Conservation (phyloP, 371 early-diverging fungal species). For the Lichtheimia ramosa region DNA sequence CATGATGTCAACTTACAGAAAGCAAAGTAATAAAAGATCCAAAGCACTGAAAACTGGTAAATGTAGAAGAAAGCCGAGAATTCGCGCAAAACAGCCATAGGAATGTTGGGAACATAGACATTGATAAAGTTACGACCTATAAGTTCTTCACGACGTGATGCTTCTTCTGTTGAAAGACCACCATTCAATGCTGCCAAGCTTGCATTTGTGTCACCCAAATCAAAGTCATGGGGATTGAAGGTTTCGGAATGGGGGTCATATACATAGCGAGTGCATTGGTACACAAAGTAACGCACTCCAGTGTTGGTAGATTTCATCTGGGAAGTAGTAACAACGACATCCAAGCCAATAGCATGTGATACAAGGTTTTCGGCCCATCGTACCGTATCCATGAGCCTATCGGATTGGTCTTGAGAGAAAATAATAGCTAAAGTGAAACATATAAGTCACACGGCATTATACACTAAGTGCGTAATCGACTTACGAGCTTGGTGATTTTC, state of each 20-base stretch:
- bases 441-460: conserved; percentile 44
- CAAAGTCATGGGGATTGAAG: conserved; percentile 60
- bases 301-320: conserved; percentile 42
- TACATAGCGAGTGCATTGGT: conserved; percentile 76
- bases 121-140: conserved; percentile 69
- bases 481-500: conserved; percentile 49
- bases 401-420: conserved; percentile 11
- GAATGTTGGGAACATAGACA: conserved; percentile 54
- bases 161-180: conserved; percentile 46
- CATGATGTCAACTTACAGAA: not conserved
- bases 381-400: conserved; percentile 4
- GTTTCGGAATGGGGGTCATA: conserved; percentile 37
- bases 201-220: conserved; percentile 53
- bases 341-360: conserved; percentile 14
- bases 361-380: not conserved
- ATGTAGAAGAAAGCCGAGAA: conserved; percentile 63
- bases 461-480: conserved; percentile 49
- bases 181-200: conserved; percentile 50
- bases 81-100: conserved; percentile 58
- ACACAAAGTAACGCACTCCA: conserved; percentile 63
- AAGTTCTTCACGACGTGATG: conserved; percentile 49
- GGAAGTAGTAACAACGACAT: conserved; percentile 48
- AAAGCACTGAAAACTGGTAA: conserved; percentile 72
- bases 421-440: conserved; percentile 37
- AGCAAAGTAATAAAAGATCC: conserved; percentile 59